Evolutionary conservation across 352 stramenopile genomes (phyloP), one percentile per base, ranked within the genome.

Genomic region (Pythium vanterpoolii): DNA sequence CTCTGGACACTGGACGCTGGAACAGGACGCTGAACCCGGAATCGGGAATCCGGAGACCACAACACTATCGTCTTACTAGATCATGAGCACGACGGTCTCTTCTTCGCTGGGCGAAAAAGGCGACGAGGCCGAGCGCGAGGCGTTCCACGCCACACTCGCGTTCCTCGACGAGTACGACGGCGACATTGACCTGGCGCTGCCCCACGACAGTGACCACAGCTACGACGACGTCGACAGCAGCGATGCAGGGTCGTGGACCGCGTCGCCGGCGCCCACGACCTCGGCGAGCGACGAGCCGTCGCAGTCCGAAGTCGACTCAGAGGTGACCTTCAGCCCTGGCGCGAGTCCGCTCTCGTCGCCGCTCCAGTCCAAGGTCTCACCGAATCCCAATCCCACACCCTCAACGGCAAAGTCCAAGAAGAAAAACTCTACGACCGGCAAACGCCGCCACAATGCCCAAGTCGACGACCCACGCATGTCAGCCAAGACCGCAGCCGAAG

Each of bases 81-180:
- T n/a, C n/a, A n/a, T 56, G 56, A 63, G 28, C 56, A 30, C 26
- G 10, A 31, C 47, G 43, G 21, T 28, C 42, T 28, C 5, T 13
- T 16, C n/a, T 9, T 51, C 57, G 39, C 48, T 59, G 10, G 40
- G 48, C 19, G 48, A 54, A 21, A 50, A 67, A 9, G 40, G 48
- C 19, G 48, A 54, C 31, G 59, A 67, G 26, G 60, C 60, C 45
- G 60, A 65, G 28, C 43, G 30, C 26, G 39, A 56, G 18, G 60
- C 44, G 1, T 67, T 67, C 52, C 36, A 60, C 60, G 60, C 60
- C 23, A 62, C 60, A 36, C 60, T 67, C n/a, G 60, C 60, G 44
- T 62, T 67, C 33, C 51, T 67, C 14, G 60, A 67, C 31, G 60
- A 67, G 46, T 67, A 67, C 52, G 60, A 62, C 46, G 60, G 50